Conservation (phyloP, 1,284 basidiomycete genomes). For the Heterobasidion parviporum region DNA sequence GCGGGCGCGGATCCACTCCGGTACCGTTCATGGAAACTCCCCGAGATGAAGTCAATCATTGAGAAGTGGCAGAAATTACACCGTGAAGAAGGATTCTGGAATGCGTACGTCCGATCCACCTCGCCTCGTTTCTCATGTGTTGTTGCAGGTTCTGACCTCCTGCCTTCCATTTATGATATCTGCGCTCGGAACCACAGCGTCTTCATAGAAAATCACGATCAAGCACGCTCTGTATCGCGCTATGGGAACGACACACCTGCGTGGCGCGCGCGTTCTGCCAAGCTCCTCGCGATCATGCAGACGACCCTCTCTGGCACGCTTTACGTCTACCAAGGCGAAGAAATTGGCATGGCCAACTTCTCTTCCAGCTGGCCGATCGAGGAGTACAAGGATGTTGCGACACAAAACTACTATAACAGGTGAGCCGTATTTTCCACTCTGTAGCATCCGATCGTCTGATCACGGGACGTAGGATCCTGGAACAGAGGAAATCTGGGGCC, state of each 20-base stretch:
- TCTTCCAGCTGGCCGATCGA: slow-evolving; percentile 60
- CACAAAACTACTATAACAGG: slow-evolving; percentile 41
- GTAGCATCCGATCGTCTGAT: background rate
- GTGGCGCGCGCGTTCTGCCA: slow-evolving; percentile 49
- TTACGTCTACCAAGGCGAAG: slow-evolving; percentile 71
- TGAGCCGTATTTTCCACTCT: background rate
- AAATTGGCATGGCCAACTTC: slow-evolving; percentile 65
- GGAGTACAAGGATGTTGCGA: slow-evolving; percentile 63
- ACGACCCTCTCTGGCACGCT: slow-evolving; percentile 57
- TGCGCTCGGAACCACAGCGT: slow-evolving; percentile 24
- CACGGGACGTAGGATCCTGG: slow-evolving; percentile 16
- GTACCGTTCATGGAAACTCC: slow-evolving; percentile 41
- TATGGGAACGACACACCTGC: slow-evolving; percentile 53
- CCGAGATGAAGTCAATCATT: slow-evolving; percentile 49
- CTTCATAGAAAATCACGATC: slow-evolving; percentile 65
- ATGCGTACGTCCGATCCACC: slow-evolving; percentile 32
- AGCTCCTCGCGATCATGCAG: slow-evolving; percentile 58
- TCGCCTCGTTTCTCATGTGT: background rate
- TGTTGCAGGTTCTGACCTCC: background rate
- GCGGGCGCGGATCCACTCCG: slow-evolving; percentile 27
- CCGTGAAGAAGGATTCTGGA: slow-evolving; percentile 56
- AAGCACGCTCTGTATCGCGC: slow-evolving; percentile 54
- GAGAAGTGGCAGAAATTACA: slow-evolving; percentile 54
- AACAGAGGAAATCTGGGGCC: slow-evolving; percentile 27
- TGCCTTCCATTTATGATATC: background rate